phyloP scores from a whole-genome alignment of 768 basidiomycete species.

The Gautieria morchelliformis region DNA sequence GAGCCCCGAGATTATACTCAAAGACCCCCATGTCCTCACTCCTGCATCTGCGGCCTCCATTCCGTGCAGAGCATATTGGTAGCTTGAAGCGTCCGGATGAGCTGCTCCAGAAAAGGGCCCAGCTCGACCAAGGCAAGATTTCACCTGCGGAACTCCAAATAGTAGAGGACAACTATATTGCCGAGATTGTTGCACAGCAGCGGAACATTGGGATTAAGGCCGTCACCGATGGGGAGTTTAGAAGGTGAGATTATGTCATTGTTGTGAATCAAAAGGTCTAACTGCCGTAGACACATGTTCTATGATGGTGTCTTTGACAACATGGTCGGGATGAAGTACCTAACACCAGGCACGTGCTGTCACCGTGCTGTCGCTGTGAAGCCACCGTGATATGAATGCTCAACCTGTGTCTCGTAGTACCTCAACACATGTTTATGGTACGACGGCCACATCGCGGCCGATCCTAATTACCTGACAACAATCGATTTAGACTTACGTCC shows the following conservation, averaged over 20 bases:
- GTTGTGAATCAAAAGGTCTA: background rate
- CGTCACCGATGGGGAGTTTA: slow-evolving; percentile 55
- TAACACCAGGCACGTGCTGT: slow-evolving; percentile 36
- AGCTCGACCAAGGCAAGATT: slow-evolving; percentile 33
- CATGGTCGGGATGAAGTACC: slow-evolving; percentile 49
- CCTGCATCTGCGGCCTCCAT: slow-evolving; percentile 28
- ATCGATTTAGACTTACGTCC: slow-evolving; percentile 22
- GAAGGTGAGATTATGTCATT: slow-evolving; percentile 14
- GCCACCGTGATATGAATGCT: background rate
- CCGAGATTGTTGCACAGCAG: slow-evolving; percentile 43
- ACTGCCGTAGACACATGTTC: slow-evolving; percentile 40
- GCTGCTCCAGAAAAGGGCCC: slow-evolving; percentile 39
- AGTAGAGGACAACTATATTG: slow-evolving; percentile 45
- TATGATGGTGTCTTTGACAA: slow-evolving; percentile 61
- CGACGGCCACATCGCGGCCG: background rate
- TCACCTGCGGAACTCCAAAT: slow-evolving; percentile 33
- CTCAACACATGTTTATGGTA: slow-evolving; percentile 36
- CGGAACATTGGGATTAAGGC: slow-evolving; percentile 44
- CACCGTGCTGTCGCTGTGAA: slow-evolving; percentile 11
- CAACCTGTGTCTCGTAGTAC: slow-evolving; percentile 8
- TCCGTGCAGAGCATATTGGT: slow-evolving; percentile 50
- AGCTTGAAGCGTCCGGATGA: slow-evolving; percentile 45
- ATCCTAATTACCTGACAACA: background rate
- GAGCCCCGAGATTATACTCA: too few species aligned
- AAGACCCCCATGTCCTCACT: background rate